Base-by-base conservation (phyloP, 805 yeast species). In the Pichia scutulata region DNA sequence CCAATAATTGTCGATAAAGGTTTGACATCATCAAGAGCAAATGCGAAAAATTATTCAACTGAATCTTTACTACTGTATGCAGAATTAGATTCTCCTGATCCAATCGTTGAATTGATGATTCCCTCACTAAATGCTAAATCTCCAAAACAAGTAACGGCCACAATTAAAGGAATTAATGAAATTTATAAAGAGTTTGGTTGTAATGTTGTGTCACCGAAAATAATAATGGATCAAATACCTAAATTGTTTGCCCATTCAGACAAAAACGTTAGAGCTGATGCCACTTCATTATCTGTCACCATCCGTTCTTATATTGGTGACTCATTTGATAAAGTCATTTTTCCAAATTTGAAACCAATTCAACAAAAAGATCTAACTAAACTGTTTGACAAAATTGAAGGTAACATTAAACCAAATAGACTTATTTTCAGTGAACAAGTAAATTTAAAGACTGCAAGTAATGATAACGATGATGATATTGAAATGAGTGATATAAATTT, bases 211-310 rank as follows among this genome's bases (percentile, higher is more conserved):
- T 67, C 80, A 45, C 82, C 92, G 12, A 74, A 79, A 57, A 70
- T 77, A 2, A 72, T 83, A 0, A 61, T 88, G 25, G 77, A 81
- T 24, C 60, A 59, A 9, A 67, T 93, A 30, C 81, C 88, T 1
- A 83, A 81, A 57, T 66, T 89, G 45, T 89, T 89, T 61, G 82
- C 80, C 3, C 96, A 90, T 66, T 87, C 95, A 1, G 98, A 93
- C 67, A 80, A 77, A 55, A 86, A 79, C 49, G 97, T 93, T 8
- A 78, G 99, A 61, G 77, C 81, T 1, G 95, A 86, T 62, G 80
- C 97, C 2, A 75, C 83, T 6, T 71, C 74, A 41, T 70, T 92
- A 55, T 72, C 89, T 0, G 79, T 87, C 5, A 86, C 81, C 49
- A 62, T 90, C 25, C 81, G 82, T 63, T 78, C 80, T 51, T 86